Percentiles rank a stretch among this genome's conserved stretches.
These are phyloP conservation scores for Boletus reticuloceps DNA, from an alignment of 768 basidiomycete species.

Conservation along the genomic window DNA sequence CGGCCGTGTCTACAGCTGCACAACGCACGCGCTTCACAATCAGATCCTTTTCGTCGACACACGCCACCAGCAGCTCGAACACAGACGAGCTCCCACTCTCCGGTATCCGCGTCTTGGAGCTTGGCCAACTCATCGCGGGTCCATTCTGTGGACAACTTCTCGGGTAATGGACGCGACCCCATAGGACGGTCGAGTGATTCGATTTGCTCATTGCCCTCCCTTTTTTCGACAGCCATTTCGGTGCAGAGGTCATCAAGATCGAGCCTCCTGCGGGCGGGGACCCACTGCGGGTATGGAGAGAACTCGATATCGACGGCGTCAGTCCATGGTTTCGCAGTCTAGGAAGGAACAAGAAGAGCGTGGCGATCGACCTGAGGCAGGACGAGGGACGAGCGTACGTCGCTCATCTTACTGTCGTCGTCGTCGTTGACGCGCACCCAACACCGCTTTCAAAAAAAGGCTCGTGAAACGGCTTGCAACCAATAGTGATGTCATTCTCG, in stretches of 20 bases:
- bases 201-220: background rate
- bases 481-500: slow-evolving; percentile 63
- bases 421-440: background rate
- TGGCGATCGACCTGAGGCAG: slow-evolving; percentile 62
- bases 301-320: slow-evolving; percentile 65
- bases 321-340: slow-evolving; percentile 77
- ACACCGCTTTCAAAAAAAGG: slow-evolving; percentile 33
- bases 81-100: slow-evolving; percentile 50
- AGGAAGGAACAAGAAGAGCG: slow-evolving; percentile 71
- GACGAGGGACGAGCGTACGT: slow-evolving; percentile 52
- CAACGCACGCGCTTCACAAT: background rate
- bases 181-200: background rate
- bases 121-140: slow-evolving; percentile 71
- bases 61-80: background rate
- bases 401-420: background rate
- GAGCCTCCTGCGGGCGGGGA: slow-evolving; percentile 64
- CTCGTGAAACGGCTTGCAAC: slow-evolving; percentile 59
- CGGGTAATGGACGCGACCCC: slow-evolving; percentile 40
- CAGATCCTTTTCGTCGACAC: slow-evolving; percentile 16
- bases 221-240: slow-evolving; percentile 52
- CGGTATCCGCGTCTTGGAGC: slow-evolving; percentile 62
- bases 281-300: slow-evolving; percentile 68
- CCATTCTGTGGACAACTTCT: slow-evolving; percentile 73
- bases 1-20: background rate
- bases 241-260: slow-evolving; percentile 71